Base-by-base conservation (phyloP, 2,329 filamentous ascomycete species). In the Pyrenophora tritici-repentis region DNA sequence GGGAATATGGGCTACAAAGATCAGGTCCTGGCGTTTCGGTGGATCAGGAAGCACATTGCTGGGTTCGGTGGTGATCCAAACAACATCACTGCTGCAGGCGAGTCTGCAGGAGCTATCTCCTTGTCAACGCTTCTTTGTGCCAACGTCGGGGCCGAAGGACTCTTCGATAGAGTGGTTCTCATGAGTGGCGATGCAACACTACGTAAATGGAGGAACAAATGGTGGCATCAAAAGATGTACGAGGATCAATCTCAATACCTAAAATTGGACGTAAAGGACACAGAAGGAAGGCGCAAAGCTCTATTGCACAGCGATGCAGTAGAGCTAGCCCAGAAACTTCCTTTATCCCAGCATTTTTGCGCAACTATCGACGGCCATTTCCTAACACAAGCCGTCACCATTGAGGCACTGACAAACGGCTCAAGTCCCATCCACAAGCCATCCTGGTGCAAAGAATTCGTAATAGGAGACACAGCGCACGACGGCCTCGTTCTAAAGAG, bases 401-500 rank as follows among this genome's bases (percentile, higher is more conserved):
- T 68, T 17, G 40, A 40, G 2, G 38, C 53, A 7, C 34, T 71
- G 31, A 52, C 44, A n/a, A 50, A 63, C 42, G 61, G 56, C 2
- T 34, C 42, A 10, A 47, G 26, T 13, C 34, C 22, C 16, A 74
- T 26, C 18, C 70, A 73, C 20, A 79, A 75, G 4, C 75, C 70
- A 32, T 47, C 56, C 2, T 82, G 79, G 79, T 80, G 76, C 46
- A 67, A 73, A 35, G 71, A 74, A 24, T 58, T 81, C 18, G 67
- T 81, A 5, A 70, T 81, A 20, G 80, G 79, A 4, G 75, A 81
- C 59, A 75, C 75, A 34, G 67, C 73, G 41, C 73, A 77, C 52
- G 79, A 82, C 66, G 66, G 60, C 4, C 65, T 65, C 2, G 38
- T 67, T 9, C 45, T 69, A 3, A 68, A 68, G 52, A 47, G 43